Evolutionary conservation across 1,284 basidiomycete genomes (phyloP).

Genomic region (Boletus hoseneyae): DNA sequence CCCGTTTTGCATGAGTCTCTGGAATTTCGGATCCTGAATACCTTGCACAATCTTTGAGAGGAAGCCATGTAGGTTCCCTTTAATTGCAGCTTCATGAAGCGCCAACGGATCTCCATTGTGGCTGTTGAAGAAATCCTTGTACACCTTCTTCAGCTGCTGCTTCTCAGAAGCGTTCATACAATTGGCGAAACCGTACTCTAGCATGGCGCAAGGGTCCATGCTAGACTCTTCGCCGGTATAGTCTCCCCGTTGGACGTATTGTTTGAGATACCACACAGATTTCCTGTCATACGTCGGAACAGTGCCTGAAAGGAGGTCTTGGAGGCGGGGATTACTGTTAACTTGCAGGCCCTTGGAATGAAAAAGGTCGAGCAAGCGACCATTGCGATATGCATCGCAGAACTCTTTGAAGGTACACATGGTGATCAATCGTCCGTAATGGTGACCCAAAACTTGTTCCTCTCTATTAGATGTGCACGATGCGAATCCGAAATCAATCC

Average conservation of each 20-base stretch:
- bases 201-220: neutral
- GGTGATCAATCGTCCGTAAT: neutral
- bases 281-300: neutral
- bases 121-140: neutral
- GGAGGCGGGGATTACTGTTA: neutral
- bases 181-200: conserved; percentile 5
- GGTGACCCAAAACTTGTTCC: neutral
- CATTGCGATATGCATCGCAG: neutral
- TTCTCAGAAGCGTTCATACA: neutral
- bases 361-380: neutral
- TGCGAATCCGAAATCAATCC: conserved; percentile 3
- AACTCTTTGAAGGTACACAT: conserved; percentile 6
- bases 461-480: neutral
- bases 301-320: neutral
- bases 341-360: neutral
- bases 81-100: conserved; percentile 4
- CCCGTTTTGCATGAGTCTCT: conserved; percentile 1
- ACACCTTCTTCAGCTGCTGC: neutral
- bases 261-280: conserved; percentile 1
- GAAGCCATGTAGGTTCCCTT: neutral
- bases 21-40: neutral
- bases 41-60: neutral
- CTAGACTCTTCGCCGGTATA: neutral
- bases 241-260: neutral
- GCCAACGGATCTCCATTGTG: conserved; percentile 1